Conservation (phyloP, 2,329 filamentous ascomycete species). For the Fusarium fracticaudum region DNA sequence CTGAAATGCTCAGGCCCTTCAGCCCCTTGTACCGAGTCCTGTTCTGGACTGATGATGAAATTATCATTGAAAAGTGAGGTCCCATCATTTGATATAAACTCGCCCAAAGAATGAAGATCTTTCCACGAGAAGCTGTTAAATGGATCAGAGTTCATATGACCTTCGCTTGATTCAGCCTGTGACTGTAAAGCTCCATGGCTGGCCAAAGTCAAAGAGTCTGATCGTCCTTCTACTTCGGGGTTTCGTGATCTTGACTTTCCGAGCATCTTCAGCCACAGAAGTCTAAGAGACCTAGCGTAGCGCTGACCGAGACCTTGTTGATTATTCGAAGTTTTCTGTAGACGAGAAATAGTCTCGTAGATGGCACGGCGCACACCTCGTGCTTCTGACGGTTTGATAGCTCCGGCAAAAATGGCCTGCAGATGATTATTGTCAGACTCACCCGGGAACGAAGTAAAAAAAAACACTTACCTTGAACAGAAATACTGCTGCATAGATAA, state of each 20-base stretch:
- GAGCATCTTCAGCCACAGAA: constrained; percentile 63
- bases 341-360: constrained; percentile 65
- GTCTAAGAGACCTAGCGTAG: constrained; percentile 68
- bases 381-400: constrained; percentile 64
- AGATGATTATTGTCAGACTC: neutral
- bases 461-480: constrained; percentile 64
- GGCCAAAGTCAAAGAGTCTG: neutral
- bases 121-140: constrained; percentile 70
- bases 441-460: accelerated
- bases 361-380: constrained; percentile 67
- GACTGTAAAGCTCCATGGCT: neutral
- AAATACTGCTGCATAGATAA: constrained; percentile 72
- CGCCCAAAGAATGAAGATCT: constrained; percentile 67
- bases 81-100: constrained; percentile 54
- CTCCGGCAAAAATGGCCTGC: constrained; percentile 55
- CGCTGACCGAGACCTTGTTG: constrained; percentile 68
- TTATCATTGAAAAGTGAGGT: constrained; percentile 22
- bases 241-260: constrained; percentile 19
- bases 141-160: constrained; percentile 51
- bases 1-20: constrained; percentile 4
- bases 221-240: neutral
- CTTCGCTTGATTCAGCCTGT: neutral
- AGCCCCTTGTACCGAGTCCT: constrained; percentile 20
- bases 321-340: constrained; percentile 66
- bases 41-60: constrained; percentile 22